Evolutionary conservation across 306 rosid genomes (phyloP).

Genomic region (Pyrus bretschneideri): DNA sequence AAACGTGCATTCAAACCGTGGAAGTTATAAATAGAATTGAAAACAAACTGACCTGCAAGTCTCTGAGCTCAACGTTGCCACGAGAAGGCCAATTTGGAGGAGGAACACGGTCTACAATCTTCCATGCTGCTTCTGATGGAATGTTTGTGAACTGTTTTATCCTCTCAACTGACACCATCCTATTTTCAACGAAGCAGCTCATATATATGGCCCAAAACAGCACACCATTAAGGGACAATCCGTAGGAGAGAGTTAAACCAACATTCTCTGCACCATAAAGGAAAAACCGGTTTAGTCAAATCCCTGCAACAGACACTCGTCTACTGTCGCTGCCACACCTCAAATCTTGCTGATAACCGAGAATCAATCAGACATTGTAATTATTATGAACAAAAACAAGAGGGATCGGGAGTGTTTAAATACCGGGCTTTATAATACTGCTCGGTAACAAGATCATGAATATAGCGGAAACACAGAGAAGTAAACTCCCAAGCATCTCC

Average conservation of each 20-base stretch:
- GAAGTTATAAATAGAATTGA: neutral
- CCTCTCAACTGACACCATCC: slow-evolving; percentile 97
- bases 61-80: slow-evolving; percentile 71
- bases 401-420: neutral
- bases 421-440: slow-evolving; percentile 81
- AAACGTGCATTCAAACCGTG: neutral
- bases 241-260: slow-evolving; percentile 87
- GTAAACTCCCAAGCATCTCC: slow-evolving; percentile 72
- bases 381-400: neutral
- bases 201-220: slow-evolving; percentile 70
- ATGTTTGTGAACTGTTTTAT: slow-evolving; percentile 69
- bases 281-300: slow-evolving; percentile 5
- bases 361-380: neutral
- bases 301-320: neutral
- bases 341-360: neutral
- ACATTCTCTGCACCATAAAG: slow-evolving; percentile 53
- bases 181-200: slow-evolving; percentile 90
- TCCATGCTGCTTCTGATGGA: slow-evolving; percentile 82
- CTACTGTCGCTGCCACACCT: neutral
- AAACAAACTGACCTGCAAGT: slow-evolving; percentile 55
- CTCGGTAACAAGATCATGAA: slow-evolving; percentile 90
- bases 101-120: slow-evolving; percentile 48
- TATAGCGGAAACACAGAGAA: slow-evolving; percentile 66
- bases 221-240: slow-evolving; percentile 66
- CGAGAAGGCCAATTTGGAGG: slow-evolving; percentile 81